Base-by-base conservation (phyloP, 805 yeast species). In the Ogataea pilisensis region DNA sequence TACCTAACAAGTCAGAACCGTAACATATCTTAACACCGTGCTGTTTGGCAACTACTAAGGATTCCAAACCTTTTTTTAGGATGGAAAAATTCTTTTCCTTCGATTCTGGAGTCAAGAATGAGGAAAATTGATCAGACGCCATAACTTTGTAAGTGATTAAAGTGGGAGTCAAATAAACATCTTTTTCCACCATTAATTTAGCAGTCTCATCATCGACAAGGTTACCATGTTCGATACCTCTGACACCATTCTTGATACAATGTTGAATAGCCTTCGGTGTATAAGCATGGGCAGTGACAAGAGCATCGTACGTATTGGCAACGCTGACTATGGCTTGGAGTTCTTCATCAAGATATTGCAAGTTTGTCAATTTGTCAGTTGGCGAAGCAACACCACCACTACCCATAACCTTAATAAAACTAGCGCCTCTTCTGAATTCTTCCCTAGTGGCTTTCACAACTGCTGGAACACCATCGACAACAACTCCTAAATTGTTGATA, bases 361-460 rank as follows among this genome's bases (percentile, higher is more conserved):
- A 36, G 36, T 57, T 52, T 13, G 49, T 42, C n/a, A 55, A 43
- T 31, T 49, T 45, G 40, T 56, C 61, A 12, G 57, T 46, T 25
- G 61, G 61, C 6, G 61, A 58, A 9, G 59, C 60, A 31, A 58
- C 61, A 27, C 61, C 61, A 21, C 63, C 63, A 35, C 60, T 49
- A 14, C 58, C 57, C 60, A 58, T 58, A 31, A 58, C 54, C 39
- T 58, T 58, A 35, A 58, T 45, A 35, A 58, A 57, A 20, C 47
- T 43, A 2, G 60, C 58, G 5, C 61, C 63, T 22, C 51, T 40
- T 41, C 61, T 47, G 29, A 58, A 46, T 24, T 51, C 46, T 16
- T 57, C 63, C 42, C 63, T 51, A 2, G 57, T 48, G 8, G 53
- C 49, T 26, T 45, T 50, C 26, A 50, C 42, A 43, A 60, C 55